phyloP scores from a whole-genome alignment of 345 rosid genomes.

The Linum usitatissimum region DNA sequence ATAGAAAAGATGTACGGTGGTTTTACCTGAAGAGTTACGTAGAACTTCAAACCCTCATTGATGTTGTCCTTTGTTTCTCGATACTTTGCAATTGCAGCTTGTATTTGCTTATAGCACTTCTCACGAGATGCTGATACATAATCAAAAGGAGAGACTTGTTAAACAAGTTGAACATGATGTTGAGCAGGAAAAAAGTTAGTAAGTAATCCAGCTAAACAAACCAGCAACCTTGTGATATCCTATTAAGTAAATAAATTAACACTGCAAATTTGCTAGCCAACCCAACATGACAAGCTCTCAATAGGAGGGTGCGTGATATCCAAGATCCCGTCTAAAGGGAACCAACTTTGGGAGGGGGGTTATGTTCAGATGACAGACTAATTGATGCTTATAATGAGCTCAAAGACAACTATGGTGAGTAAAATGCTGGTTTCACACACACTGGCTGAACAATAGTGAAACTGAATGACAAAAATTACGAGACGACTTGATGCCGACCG shows the following conservation, averaged over 20 bases:
- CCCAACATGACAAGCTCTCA: no score
- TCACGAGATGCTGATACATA: constrained; percentile 66
- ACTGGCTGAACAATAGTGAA: neutral
- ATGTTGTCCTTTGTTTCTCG: constrained; percentile 93
- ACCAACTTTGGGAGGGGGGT: no score
- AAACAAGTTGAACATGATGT: neutral
- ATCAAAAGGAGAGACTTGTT: neutral
- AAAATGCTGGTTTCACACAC: no score
- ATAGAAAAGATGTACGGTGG: neutral
- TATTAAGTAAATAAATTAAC: neutral
- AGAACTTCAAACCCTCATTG: constrained; percentile 92
- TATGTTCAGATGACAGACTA: no score
- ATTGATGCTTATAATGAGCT: no score
- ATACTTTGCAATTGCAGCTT: constrained; percentile 75
- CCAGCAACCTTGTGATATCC: neutral
- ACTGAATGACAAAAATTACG: neutral
- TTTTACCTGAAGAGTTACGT: constrained; percentile 89
- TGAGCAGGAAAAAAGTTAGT: neutral
- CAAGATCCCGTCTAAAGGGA: no score
- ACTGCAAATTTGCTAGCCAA: neutral
- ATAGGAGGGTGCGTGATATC: no score
- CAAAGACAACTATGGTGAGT: no score
- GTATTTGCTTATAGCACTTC: constrained; percentile 87
- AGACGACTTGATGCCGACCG: neutral
- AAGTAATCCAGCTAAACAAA: neutral